phyloP scores from a whole-genome alignment of 2,329 filamentous ascomycete genomes.

The Aspergillus tamarii region DNA sequence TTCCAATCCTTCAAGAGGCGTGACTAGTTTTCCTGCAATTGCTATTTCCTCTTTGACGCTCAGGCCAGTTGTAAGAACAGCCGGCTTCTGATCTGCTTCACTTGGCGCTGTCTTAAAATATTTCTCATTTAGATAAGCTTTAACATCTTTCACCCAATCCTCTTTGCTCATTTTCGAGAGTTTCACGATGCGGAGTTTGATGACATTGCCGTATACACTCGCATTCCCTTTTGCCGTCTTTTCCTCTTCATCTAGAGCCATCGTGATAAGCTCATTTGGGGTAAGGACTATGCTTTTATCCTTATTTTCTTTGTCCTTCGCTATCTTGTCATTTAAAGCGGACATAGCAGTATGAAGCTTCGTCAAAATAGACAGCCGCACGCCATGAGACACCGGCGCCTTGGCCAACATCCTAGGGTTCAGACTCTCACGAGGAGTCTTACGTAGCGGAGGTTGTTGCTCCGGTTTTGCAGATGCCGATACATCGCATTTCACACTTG shows the following conservation, averaged over 20 bases:
- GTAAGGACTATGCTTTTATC: slow-evolving; percentile 43
- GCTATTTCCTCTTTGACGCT: slow-evolving; percentile 67
- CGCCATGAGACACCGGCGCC: slow-evolving; percentile 46
- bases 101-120: slow-evolving; percentile 38
- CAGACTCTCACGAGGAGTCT: slow-evolving; percentile 44
- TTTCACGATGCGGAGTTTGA: slow-evolving; percentile 77
- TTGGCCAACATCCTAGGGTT: slow-evolving; percentile 51
- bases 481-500: slow-evolving; percentile 6
- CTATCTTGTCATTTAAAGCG: slow-evolving; percentile 43
- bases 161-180: slow-evolving; percentile 74
- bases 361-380: slow-evolving; percentile 46
- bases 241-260: slow-evolving; percentile 71
- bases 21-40: slow-evolving; percentile 65
- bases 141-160: slow-evolving; percentile 70
- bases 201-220: slow-evolving; percentile 76
- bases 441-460: slow-evolving; percentile 29
- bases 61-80: slow-evolving; percentile 70
- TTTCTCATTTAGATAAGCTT: slow-evolving; percentile 47
- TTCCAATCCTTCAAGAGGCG: slow-evolving; percentile 66
- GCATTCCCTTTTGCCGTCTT: slow-evolving; percentile 68
- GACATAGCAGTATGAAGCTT: slow-evolving; percentile 50
- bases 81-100: slow-evolving; percentile 45
- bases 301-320: slow-evolving; percentile 33
- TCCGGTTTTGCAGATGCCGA: slow-evolving; percentile 6
- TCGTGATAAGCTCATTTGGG: slow-evolving; percentile 47